phyloP scores from a whole-genome alignment of 495 filamentous ascomycete genomes.

The Neurospora sp. region DNA sequence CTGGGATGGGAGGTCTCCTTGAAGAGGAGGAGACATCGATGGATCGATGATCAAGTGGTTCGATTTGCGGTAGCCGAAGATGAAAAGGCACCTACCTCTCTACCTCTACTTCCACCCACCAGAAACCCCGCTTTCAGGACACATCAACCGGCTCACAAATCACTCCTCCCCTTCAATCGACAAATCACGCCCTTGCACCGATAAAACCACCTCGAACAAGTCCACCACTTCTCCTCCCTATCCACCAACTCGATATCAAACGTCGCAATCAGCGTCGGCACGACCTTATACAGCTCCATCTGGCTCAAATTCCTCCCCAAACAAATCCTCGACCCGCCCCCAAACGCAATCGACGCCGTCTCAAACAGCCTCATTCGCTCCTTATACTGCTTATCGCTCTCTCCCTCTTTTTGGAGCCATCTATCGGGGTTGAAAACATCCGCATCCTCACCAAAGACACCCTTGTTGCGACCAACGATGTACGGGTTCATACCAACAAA shows the following conservation, averaged over 20 bases:
- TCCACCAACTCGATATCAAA: conserved; percentile 32
- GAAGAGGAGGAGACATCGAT: background rate
- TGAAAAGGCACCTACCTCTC: background rate
- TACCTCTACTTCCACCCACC: background rate
- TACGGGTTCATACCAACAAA: conserved; percentile 26
- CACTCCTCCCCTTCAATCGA: conserved; percentile 1
- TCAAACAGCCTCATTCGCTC: conserved; percentile 14
- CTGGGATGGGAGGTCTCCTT: background rate
- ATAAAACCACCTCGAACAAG: conserved; percentile 14
- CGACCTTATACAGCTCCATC: conserved; percentile 57
- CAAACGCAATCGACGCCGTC: conserved; percentile 38
- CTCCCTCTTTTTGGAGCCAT: conserved; percentile 25
- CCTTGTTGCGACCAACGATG: conserved; percentile 25
- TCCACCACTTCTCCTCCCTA: conserved; percentile 13
- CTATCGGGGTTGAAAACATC: conserved; percentile 43
- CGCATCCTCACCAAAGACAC: conserved; percentile 41
- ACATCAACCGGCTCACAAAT: background rate
- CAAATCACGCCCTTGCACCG: conserved; percentile 10
- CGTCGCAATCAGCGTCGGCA: conserved; percentile 47
- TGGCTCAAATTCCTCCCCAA: conserved; percentile 54
- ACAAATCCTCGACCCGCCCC: conserved; percentile 51
- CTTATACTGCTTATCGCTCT: conserved; percentile 13
- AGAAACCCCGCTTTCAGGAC: background rate
- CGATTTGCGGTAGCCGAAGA: background rate
- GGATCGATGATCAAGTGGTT: background rate